Percentiles rank a stretch among this genome's conserved stretches.
These are phyloP conservation scores for Euphorbia peplus DNA, from an alignment of 345 rosid genomes.

Conservation along the genomic window DNA sequence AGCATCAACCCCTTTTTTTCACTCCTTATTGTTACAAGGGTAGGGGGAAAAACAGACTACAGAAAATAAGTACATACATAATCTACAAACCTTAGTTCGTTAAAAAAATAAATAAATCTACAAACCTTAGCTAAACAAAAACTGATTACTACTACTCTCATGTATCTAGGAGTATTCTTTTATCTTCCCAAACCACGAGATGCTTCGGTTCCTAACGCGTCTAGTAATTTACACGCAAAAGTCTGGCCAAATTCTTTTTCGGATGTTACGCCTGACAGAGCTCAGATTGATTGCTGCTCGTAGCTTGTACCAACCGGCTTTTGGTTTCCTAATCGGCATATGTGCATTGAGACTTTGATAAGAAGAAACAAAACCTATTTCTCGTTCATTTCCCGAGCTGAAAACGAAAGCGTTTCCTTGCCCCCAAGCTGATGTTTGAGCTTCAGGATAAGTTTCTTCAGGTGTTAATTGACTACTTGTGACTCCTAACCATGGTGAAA, in stretches of 20 bases:
- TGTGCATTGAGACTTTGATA: conserved; percentile 22
- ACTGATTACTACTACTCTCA: neutral
- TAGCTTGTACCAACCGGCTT: conserved; percentile 67
- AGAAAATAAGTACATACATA: neutral
- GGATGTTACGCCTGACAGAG: conserved; percentile 31
- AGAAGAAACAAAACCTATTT: conserved; percentile 22
- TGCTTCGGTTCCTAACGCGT: conserved; percentile 14
- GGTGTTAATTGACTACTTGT: neutral
- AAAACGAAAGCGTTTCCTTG: conserved; percentile 22
- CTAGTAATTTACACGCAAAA: conserved; percentile 17
- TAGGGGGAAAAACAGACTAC: neutral
- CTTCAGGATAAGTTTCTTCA: conserved; percentile 17
- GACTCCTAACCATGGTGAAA: conserved; percentile 17
- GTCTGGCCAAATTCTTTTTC: conserved; percentile 28
- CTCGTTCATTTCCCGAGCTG: conserved; percentile 27
- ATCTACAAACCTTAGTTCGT: neutral
- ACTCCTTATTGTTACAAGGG: neutral
- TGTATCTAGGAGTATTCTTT: conserved; percentile 4
- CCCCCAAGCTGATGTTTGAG: conserved; percentile 35
- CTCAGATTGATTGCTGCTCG: conserved; percentile 50
- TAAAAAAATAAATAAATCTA: no score
- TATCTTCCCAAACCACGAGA: conserved; percentile 19
- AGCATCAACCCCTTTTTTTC: neutral
- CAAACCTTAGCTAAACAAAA: neutral
- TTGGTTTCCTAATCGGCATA: conserved; percentile 31